Base-by-base conservation (phyloP, 2,329 filamentous ascomycete species). In the Colletotrichum sp. region DNA sequence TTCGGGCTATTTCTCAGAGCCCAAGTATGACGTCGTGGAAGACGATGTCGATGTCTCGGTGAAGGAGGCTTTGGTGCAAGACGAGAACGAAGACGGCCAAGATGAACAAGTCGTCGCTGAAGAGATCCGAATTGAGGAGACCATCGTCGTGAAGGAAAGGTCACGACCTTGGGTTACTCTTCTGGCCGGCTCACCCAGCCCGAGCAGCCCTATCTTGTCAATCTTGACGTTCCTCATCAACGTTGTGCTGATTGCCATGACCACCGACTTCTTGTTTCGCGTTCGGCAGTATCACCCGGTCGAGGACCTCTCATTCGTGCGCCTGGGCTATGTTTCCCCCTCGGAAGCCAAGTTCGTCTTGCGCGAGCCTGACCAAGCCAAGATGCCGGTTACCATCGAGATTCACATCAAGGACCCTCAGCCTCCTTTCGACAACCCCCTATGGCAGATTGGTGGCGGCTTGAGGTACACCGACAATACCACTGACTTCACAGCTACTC, bases 271-370 rank as follows among this genome's bases (percentile, higher is more conserved):
- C 52, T 89, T 98, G 16, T 96, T 95, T 81, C 92, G 94, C 24
- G 93, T 94, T 3, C 91, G 92, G 13, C 84, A 93, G 75, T 90
- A 94, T 39, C 90, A 98, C 83, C 92, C 93, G 6, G 92, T 89
- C 30, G 87, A 95, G 32, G 93, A 98, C 78, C 87, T 98, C 13
- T 95, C 96, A 0, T 98, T 99, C 83, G 95, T 95, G 55, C 91
- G 97, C 10, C 88, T 98, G 18, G 97, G 97, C 30, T 96, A 96
- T 83, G 93, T 99, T 32, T 98, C 96, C 6, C 91, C 95, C 21
- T 91, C 89, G 0, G 93, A 93, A 72, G 97, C 96, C 26, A 96
- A 92, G 77, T 89, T 99, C 52, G 87, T 99, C 32, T 89, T 99
- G 63, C 92, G 97, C 73, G 97, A 99, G 84, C 95, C 97, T 1